These are phyloP conservation scores for Wickerhamiella infanticola DNA, from an alignment of 1,139 yeast species.

Conservation along the genomic window DNA sequence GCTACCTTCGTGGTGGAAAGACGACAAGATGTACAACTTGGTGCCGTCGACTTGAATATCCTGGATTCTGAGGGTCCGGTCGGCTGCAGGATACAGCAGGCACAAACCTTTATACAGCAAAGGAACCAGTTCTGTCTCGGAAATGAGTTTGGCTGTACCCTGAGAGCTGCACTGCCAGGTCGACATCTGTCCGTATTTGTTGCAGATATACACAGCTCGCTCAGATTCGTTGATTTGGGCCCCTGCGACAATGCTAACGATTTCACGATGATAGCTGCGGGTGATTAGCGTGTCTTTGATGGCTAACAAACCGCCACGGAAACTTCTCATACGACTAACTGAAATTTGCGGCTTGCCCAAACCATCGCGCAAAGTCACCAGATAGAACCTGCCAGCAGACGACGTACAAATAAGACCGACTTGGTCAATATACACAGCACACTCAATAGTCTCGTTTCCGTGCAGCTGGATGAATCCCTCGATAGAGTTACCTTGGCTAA, in stretches of 20 bases:
- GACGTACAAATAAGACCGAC: slow-evolving; percentile 64
- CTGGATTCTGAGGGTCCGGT: slow-evolving; percentile 30
- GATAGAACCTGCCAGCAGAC: slow-evolving; percentile 48
- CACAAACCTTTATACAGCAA: slow-evolving; percentile 27
- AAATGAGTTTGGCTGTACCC: slow-evolving; percentile 27
- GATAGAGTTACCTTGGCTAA: slow-evolving; percentile 25
- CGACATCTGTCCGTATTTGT: slow-evolving; percentile 30
- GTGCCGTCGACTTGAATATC: slow-evolving; percentile 32
- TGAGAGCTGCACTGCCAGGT: slow-evolving; percentile 34
- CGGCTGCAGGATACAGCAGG: slow-evolving; percentile 31
- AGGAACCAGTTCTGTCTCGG: slow-evolving; percentile 25
- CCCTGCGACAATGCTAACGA: slow-evolving; percentile 48
- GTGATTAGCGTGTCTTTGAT: slow-evolving; percentile 19
- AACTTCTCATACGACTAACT: slow-evolving; percentile 18
- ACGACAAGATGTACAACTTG: slow-evolving; percentile 37
- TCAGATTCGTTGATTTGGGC: slow-evolving; percentile 39
- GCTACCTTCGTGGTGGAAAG: slow-evolving; percentile 27
- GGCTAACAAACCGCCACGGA: slow-evolving; percentile 21
- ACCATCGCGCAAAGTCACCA: slow-evolving; percentile 50
- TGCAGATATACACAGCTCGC: slow-evolving; percentile 28
- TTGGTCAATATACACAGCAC: slow-evolving; percentile 52
- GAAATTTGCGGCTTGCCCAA: slow-evolving; percentile 41
- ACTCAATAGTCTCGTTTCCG: slow-evolving; percentile 41
- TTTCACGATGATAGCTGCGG: slow-evolving; percentile 29
- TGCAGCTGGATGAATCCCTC: slow-evolving; percentile 24